Base-by-base conservation (phyloP, 139 green algal genomes). In the Chlamydomonas eustigma region DNA sequence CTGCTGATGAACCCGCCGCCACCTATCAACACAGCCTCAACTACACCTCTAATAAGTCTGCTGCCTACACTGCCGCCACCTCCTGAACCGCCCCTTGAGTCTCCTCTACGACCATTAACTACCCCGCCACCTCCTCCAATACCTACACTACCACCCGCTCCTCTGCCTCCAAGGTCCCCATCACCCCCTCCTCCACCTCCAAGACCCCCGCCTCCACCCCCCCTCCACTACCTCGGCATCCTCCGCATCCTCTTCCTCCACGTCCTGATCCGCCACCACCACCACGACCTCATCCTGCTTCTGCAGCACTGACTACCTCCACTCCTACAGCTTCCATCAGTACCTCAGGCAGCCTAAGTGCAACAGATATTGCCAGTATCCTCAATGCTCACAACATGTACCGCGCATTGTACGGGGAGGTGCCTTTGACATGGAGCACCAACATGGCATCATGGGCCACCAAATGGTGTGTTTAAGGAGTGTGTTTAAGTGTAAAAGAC, bases 181-280 rank as follows among this genome's bases (percentile, higher is more conserved):
- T 18, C 44, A 28, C 44, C 44, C 44, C 44, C 44, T 58, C 44
- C 34, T 35, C 67, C 35, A 32, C 31, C 30, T 22, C 1, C 24
- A 69, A 69, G n/a, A 35, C 64, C 64, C 24, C 5, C 64, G 39
- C 22, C 64, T 58, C 44, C 44, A 58, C 44, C 44, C 44, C 44
- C 12, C 44, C 44, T 12, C 44, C 44, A 58, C 12, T 28, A 18
- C 18, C 44, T 18, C 12, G 44, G 12, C 44, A 12, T 12, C 44
- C 44, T 58, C 44, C 44, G 12, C 18, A 12, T 58, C 44, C 44
- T 12, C 44, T 18, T 12, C 44, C 44, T 58, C 44, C 44, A 12
- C 44, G 44, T 28, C 44, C 44, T 58, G 18, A 28, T 12, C 44
- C 44, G 12, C 44, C 44, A 18, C 44, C 44, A 58, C 12, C 44